Evolutionary conservation across 163 green algal genomes (phyloP), one percentile per base, ranked within the genome.

Genomic region (Chlorella variabilis): DNA sequence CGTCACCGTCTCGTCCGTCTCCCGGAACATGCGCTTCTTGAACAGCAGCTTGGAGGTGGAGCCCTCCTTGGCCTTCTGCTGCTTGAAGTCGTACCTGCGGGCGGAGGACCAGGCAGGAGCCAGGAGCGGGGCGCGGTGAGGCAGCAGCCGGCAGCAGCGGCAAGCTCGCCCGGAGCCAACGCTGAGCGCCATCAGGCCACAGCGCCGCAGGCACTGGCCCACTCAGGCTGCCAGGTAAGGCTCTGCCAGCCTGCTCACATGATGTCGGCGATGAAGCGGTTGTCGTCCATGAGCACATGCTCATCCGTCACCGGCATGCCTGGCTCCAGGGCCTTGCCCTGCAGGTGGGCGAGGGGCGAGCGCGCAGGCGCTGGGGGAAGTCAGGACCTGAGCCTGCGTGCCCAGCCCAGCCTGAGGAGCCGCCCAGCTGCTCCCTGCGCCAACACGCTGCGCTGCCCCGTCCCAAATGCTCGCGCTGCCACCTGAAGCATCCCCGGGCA

Each of bases 21-120:
- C 96, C n/a, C 92, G 87, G 89, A 98, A 98, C 93, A 98, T 97
- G 73, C 91, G 91, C 90, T 98, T 98, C 89, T 97, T 97, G 91
- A 98, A 98, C 59, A 98, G 87, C 75, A 98, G 84, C 59, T 88
- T 86, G 75, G 66, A 81, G 34, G 87, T 59, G 49, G 77, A 87
- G 49, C 86, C 89, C 63, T 95, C 93, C 71, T 92, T 91, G 42
- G 85, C 61, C 81, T 94, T 94, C 56, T 75, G 82, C 77, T 89
- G 89, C 59, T 92, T 90, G 82, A 97, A 90, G 56, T 98, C 93
- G 61, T 86, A 83, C 78, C 63, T 76, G 63, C 15, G 9, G 34
- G 38, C 41, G 23, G 29, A 27, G 27, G 85, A 25, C 39, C 39
- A 58, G 66, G 65, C 36, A 54, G 65, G 36, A 15, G 21, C 13